These are phyloP conservation scores for Fomitiporia mediterranea DNA, from an alignment of 1,284 basidiomycete genomes.

Conservation along the genomic window DNA sequence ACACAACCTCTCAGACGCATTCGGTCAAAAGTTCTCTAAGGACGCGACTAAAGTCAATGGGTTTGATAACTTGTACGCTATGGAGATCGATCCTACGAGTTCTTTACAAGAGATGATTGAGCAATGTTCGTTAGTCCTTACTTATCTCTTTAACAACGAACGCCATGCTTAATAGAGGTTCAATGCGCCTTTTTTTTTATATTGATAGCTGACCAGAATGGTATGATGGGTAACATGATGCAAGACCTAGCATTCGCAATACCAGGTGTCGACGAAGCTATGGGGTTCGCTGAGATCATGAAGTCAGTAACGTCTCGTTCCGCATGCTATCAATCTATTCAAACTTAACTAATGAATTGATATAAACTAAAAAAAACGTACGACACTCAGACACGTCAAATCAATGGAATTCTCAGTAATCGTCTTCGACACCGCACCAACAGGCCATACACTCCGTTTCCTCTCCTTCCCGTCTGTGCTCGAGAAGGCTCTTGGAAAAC, in stretches of 20 bases:
- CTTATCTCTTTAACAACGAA: slow-evolving; percentile 3
- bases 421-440: slow-evolving; percentile 98
- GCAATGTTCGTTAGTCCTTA: slow-evolving; percentile 58
- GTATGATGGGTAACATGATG: slow-evolving; percentile 99
- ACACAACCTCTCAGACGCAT: slow-evolving; percentile 98
- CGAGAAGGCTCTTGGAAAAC: slow-evolving; percentile 95
- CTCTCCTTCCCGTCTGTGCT: slow-evolving; percentile 96
- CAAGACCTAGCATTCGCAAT: slow-evolving; percentile 99
- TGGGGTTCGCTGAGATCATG: slow-evolving; percentile 99
- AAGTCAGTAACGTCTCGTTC: slow-evolving; percentile 61
- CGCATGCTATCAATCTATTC: not conserved
- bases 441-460: slow-evolving; percentile 97
- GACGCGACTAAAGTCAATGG: slow-evolving; percentile 99
- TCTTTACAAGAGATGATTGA: slow-evolving; percentile 99
- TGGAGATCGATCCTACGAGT: slow-evolving; percentile 99
- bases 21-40: slow-evolving; percentile 98
- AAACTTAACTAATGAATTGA: not conserved
- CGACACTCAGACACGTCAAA: slow-evolving; percentile 88
- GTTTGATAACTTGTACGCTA: slow-evolving; percentile 94
- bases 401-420: slow-evolving; percentile 99
- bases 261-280: slow-evolving; percentile 98
- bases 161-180: not conserved
- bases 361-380: not conserved
- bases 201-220: slow-evolving; percentile 87
- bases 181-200: not conserved